A percentile compares a stretch with the other conserved stretches of the same genome.
Evolutionary conservation across 2,329 filamentous ascomycete species (phyloP).

Genomic region (Hypoxylon rubiginosum): DNA sequence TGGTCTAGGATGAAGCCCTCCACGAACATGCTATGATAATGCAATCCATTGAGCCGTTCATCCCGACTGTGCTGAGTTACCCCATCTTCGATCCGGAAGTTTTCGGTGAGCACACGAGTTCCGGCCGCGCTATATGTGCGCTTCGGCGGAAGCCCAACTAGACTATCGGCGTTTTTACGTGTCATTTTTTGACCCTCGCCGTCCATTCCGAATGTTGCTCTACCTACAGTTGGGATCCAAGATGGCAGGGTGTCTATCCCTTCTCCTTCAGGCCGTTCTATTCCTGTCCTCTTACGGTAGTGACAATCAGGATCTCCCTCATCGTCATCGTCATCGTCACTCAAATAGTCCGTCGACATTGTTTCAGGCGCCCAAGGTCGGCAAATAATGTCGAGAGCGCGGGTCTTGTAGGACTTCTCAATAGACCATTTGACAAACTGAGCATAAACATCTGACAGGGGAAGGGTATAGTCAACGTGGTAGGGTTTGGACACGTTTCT

Average conservation of each 20-base stretch:
- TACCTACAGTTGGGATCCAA: conserved; percentile 25
- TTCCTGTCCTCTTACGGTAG: conserved; percentile 6
- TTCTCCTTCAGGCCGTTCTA: conserved; percentile 4
- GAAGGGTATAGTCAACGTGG: conserved; percentile 25
- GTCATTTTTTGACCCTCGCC: conserved; percentile 21
- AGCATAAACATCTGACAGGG: conserved; percentile 30
- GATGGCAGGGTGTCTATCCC: conserved; percentile 27
- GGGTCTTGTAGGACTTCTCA: conserved; percentile 16
- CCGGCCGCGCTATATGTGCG: conserved; percentile 25
- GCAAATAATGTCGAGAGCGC: conserved; percentile 32
- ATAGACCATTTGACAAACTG: conserved; percentile 29
- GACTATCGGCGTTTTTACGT: conserved; percentile 28
- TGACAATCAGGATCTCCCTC: conserved; percentile 8
- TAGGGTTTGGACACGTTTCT: conserved; percentile 22
- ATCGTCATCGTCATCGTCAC: conserved; percentile 13
- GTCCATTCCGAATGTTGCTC: conserved; percentile 25
- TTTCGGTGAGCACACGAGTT: conserved; percentile 6
- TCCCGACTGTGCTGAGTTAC: neutral
- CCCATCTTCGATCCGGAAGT: conserved; percentile 22
- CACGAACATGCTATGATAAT: conserved; percentile 33
- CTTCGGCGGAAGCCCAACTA: conserved; percentile 21
- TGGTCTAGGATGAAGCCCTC: conserved; percentile 24
- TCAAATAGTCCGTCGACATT: neutral
- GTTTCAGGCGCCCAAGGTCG: conserved; percentile 26
- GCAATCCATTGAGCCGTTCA: conserved; percentile 7